These are phyloP conservation scores for Hevea brasiliensis DNA, from an alignment of 345 rosid genomes.

Conservation along the genomic window DNA sequence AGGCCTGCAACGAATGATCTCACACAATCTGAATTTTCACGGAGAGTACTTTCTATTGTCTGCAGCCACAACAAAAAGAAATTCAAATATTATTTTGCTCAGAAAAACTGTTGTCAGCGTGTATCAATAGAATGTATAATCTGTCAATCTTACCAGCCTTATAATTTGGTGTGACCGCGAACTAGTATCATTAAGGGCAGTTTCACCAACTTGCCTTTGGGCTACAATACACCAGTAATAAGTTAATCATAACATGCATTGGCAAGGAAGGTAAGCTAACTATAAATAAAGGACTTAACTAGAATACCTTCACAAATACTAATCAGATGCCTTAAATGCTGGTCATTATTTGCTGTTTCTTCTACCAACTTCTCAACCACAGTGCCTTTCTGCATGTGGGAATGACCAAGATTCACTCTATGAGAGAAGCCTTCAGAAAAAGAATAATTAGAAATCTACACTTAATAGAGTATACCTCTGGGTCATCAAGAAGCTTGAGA, in stretches of 20 bases:
- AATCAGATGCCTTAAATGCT: conserved; percentile 80
- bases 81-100: conserved; percentile 22
- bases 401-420: conserved; percentile 16
- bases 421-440: conserved; percentile 1
- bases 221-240: conserved; percentile 44
- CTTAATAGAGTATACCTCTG: conserved; percentile 62
- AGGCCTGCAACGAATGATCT: conserved; percentile 92
- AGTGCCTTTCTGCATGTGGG: conserved; percentile 79
- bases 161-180: conserved; percentile 98
- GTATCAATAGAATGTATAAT: conserved; percentile 9
- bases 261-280: neutral
- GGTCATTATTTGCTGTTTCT: conserved; percentile 75
- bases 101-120: neutral
- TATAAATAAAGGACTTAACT: conserved; percentile 8
- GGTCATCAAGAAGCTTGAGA: conserved; percentile 98
- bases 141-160: conserved; percentile 63
- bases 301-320: conserved; percentile 86
- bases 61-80: conserved; percentile 39
- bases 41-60: conserved; percentile 89
- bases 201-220: conserved; percentile 99
- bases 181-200: conserved; percentile 93
- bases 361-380: conserved; percentile 95
- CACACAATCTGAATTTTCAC: conserved; percentile 92
- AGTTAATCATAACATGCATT: conserved; percentile 18
- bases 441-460: neutral